Evolutionary conservation across 2,329 filamentous ascomycete genomes (phyloP).

Genomic region (Cercospora sp.): DNA sequence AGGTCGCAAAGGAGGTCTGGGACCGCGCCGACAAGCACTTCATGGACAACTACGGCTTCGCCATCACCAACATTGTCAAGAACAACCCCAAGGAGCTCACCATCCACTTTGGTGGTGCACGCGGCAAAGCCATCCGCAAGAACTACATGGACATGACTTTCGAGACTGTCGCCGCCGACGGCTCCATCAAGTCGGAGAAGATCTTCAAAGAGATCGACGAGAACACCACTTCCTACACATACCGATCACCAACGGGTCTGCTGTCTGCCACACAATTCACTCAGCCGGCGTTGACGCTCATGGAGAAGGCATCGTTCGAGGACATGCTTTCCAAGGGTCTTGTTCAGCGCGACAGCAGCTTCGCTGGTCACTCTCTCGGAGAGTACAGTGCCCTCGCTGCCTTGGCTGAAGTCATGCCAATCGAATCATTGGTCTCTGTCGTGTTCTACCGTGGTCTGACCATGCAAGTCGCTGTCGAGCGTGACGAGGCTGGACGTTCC

Average conservation of each 20-base stretch:
- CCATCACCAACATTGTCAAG: slow-evolving; percentile 97
- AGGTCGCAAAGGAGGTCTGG: slow-evolving; percentile 96
- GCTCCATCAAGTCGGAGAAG: slow-evolving; percentile 93
- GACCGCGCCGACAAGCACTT: slow-evolving; percentile 97
- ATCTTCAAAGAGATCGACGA: slow-evolving; percentile 99
- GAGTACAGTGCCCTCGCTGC: slow-evolving; percentile 97
- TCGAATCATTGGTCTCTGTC: slow-evolving; percentile 94
- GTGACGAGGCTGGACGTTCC: slow-evolving; percentile 85
- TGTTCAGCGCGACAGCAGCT: slow-evolving; percentile 93
- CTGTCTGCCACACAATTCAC: slow-evolving; percentile 98
- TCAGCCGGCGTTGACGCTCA: slow-evolving; percentile 91
- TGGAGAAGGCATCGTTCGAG: slow-evolving; percentile 99
- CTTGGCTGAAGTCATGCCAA: slow-evolving; percentile 98
- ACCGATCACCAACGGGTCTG: slow-evolving; percentile 89
- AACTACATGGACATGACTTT: slow-evolving; percentile 99
- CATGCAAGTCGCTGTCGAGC: slow-evolving; percentile 98
- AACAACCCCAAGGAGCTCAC: slow-evolving; percentile 99
- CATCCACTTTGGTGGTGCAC: slow-evolving; percentile 94
- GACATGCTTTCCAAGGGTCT: slow-evolving; percentile 98
- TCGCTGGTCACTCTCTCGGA: slow-evolving; percentile 95
- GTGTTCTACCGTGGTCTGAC: slow-evolving; percentile 99
- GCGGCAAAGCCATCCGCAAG: slow-evolving; percentile 93
- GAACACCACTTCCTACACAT: slow-evolving; percentile 92
- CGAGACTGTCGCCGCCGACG: slow-evolving; percentile 92
- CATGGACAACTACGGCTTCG: slow-evolving; percentile 97